Evolutionary conservation across 225 moss, liverwort and hornwort genomes (phyloP).

Genomic region (Polytrichum commune): DNA sequence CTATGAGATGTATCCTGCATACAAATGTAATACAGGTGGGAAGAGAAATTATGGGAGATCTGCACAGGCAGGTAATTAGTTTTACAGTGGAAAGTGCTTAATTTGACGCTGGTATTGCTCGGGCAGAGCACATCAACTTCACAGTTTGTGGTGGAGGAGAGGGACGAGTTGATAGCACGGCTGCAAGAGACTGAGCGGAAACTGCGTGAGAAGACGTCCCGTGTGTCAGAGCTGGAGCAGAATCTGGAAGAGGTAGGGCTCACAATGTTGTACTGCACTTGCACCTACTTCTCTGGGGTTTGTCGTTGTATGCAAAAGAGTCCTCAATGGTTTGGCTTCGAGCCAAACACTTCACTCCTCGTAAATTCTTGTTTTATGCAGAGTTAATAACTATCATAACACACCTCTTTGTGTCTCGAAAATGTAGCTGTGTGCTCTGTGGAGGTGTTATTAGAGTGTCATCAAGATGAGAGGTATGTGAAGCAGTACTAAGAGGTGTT

Average conservation of each 20-base stretch:
- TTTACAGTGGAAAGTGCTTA: no score
- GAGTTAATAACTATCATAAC: no score
- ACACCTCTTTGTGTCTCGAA: no score
- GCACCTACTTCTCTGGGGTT: neutral
- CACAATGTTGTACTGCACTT: constrained; percentile 9
- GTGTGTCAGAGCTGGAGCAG: constrained; percentile 93
- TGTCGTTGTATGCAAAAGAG: no score
- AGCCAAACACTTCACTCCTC: no score
- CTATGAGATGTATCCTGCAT: no score
- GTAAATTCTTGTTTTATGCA: no score
- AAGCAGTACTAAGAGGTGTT: neutral
- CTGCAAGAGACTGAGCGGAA: constrained; percentile 92
- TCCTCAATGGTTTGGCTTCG: no score
- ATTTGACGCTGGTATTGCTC: constrained; percentile 48
- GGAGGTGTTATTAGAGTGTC: neutral
- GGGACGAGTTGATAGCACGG: constrained; percentile 95
- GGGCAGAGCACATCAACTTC: constrained; percentile 86
- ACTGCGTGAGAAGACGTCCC: constrained; percentile 83
- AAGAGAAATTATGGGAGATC: no score
- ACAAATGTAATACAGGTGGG: no score
- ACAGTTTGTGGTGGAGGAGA: constrained; percentile 96
- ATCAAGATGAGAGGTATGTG: neutral
- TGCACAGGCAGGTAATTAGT: no score
- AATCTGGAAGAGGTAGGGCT: constrained; percentile 86
- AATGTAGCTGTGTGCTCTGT: neutral